Evolutionary conservation across 176 grass and related monocot species (phyloP), one percentile per base, ranked within the genome.

Genomic region (Cenchrus fungigraminus): DNA sequence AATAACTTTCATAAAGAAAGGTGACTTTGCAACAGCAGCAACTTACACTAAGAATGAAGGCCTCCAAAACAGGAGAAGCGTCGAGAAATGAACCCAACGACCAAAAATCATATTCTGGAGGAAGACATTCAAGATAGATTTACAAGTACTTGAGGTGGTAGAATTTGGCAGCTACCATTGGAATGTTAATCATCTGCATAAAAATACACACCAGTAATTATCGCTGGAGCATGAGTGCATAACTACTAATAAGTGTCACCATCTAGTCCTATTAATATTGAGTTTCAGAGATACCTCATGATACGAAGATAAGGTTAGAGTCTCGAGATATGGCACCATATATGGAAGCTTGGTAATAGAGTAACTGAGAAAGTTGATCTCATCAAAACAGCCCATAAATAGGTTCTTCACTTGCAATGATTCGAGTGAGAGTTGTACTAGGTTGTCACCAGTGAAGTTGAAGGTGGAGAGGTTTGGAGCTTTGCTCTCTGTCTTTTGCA

Each of bases 261-360:
- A 71, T 37, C 25, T 19, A 14, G 52, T 15, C 6, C 29, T 15
- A 37, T 19, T 4, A 40, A 76, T 58, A 58, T 14, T 12, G 13
- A 72, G 69, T 12, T 28, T 72, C 68, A 72, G 69, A 72, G 45
- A 72, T 58, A 76, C 73, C 73, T 76, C 32, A 20, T 5, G n/a
- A 58, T 12, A 0, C 42, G 73, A 58, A 58, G 4, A 76, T 40
- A 76, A 76, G 34, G 49, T 12, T 3, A 50, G 49, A 50, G 49
- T 50, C 9, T 50, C 73, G 5, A 76, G 31, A 58, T 76, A 58
- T 78, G 76, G 76, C 10, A 44, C 54, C 16, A 76, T 42, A 11
- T 58, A 76, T 20, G 53, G 73, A 42, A 76, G 53, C 53, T 76
- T 58, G 31, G 31, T 43, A 42, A 68, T 42, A 9, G 65, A 15